Evolutionary conservation across 345 rosid genomes (phyloP).

Genomic region (Citrus australasica): DNA sequence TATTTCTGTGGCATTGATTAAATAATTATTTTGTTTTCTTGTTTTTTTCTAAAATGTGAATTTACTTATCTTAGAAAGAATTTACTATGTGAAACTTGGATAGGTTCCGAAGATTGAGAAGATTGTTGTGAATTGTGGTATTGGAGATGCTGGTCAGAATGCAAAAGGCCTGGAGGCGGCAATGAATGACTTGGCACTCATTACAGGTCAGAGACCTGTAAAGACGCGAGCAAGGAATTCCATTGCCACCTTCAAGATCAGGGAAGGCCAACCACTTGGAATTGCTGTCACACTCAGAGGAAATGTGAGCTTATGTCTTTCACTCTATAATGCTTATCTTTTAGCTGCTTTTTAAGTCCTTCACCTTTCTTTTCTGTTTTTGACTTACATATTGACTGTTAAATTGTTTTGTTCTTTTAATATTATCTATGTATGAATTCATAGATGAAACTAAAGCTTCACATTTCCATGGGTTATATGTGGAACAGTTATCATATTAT

Average conservation of each 20-base stretch:
- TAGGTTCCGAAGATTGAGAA: conserved; percentile 85
- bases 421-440: background rate
- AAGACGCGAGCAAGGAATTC: conserved; percentile 81
- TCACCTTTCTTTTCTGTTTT: background rate
- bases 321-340: background rate
- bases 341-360: background rate
- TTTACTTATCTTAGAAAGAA: background rate
- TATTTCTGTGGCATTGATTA: too few relatives aligned
- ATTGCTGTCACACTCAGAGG: conserved; percentile 91
- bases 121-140: conserved; percentile 93
- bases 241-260: conserved; percentile 80
- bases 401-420: background rate
- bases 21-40: background rate
- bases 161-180: conserved; percentile 91
- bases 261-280: conserved; percentile 91
- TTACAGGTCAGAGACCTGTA: conserved; percentile 83
- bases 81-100: background rate
- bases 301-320: conserved; percentile 49
- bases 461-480: background rate
- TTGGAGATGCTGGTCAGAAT: conserved; percentile 92
- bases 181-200: conserved; percentile 71
- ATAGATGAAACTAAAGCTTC: background rate
- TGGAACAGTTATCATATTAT: background rate
- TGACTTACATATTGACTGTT: background rate
- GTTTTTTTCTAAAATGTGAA: background rate